phyloP scores from a whole-genome alignment of 129 eudicot species.

The Ambrosia artemisiifolia region DNA sequence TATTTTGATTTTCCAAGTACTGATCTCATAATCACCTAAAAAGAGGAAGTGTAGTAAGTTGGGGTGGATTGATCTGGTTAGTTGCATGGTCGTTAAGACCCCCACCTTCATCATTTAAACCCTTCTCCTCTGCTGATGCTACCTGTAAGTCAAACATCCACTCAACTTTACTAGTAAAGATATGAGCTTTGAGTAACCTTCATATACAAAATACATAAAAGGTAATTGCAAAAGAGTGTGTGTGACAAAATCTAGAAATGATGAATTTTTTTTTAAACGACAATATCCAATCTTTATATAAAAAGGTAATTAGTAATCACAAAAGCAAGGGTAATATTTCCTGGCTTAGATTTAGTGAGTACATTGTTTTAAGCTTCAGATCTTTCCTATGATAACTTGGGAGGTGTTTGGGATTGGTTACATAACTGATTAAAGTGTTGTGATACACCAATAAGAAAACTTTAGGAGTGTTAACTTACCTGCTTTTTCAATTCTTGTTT shows the following conservation, averaged over 20 bases:
- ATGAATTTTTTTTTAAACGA: too few relatives aligned
- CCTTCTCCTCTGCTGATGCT: constrained; percentile 6
- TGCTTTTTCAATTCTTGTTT: constrained; percentile 13
- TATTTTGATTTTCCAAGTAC: neutral
- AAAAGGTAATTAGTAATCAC: too few relatives aligned
- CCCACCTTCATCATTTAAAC: constrained; percentile 9
- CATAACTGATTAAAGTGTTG: too few relatives aligned
- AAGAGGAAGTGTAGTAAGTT: constrained; percentile 14
- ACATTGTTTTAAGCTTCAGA: too few relatives aligned
- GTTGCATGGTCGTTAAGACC: constrained; percentile 23
- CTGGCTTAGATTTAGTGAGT: too few relatives aligned
- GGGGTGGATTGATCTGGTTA: constrained; percentile 26
- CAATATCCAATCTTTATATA: too few relatives aligned
- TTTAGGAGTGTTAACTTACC: constrained; percentile 3
- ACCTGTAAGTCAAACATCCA: constrained; percentile 21
- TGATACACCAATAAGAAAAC: too few relatives aligned
- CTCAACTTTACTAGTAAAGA: neutral
- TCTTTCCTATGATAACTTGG: too few relatives aligned
- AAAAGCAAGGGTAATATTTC: too few relatives aligned
- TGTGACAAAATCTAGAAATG: too few relatives aligned
- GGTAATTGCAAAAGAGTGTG: neutral
- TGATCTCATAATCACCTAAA: neutral
- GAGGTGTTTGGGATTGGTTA: too few relatives aligned
- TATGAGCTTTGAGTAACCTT: neutral
- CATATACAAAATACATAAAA: neutral